Conservation (phyloP, 305 asterid species). For the Solanum chacoense region DNA sequence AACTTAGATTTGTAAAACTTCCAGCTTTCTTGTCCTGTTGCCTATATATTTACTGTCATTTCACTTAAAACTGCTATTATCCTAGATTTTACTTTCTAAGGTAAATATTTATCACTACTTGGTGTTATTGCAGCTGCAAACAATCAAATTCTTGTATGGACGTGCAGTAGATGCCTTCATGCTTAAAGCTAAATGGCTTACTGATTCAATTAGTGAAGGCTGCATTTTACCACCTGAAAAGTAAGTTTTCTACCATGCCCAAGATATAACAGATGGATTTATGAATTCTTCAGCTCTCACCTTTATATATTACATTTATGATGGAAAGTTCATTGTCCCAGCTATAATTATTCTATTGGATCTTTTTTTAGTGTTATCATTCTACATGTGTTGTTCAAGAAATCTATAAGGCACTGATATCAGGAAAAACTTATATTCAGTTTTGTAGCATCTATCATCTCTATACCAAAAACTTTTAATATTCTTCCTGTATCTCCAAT, state of each 20-base stretch:
- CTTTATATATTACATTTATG: not conserved
- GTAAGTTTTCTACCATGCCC: slow-evolving; percentile 29
- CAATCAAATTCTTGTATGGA: slow-evolving; percentile 72
- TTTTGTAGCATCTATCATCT: not conserved
- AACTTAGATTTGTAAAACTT: not conserved
- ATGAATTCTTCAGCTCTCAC: not conserved
- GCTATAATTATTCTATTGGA: not conserved
- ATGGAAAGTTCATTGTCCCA: not conserved
- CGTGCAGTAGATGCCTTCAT: slow-evolving; percentile 69
- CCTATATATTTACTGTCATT: slow-evolving; percentile 2
- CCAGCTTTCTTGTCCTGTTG: not conserved
- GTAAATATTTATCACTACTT: slow-evolving; percentile 16
- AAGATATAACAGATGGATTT: not conserved
- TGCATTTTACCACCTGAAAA: slow-evolving; percentile 46
- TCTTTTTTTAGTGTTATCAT: not conserved
- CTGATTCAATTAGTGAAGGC: slow-evolving; percentile 60
- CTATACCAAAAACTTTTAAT: not conserved
- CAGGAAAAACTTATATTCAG: not conserved
- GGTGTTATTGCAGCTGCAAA: slow-evolving; percentile 50
- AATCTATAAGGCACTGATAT: not conserved
- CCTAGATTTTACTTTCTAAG: slow-evolving; percentile 1
- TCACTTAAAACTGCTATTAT: slow-evolving; percentile 5
- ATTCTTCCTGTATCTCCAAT: not conserved
- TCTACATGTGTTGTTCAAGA: not conserved
- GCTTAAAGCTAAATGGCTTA: slow-evolving; percentile 61